Base-by-base conservation (phyloP, 148 eudicot species). In the Camellia lanceoleosa region DNA sequence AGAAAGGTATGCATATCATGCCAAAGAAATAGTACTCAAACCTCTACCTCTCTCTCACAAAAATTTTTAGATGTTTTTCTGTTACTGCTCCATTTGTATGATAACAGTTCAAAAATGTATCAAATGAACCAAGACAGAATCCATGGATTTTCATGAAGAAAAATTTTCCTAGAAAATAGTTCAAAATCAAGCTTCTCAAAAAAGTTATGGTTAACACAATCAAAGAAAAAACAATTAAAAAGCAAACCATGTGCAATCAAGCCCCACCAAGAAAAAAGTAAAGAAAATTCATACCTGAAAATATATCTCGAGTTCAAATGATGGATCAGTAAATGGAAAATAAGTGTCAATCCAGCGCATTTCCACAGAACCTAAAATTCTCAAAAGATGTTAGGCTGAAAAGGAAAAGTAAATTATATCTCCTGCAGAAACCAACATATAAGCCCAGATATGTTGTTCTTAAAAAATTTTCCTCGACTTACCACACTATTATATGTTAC, bases 311-410 rank as follows among this genome's bases (percentile, higher is more conserved):
- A 97, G 93, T 82, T 96, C 99, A 86, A 89, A 96, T 83, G 99
- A 96, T 5, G 98, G 99, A 79, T 84, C 83, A 11, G 99, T 96
- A 82, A 96, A 96, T 41, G 99, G 99, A 88, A 96, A 96, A 71
- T 96, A 96, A 73, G 99, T 90, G 85, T 97, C 98, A 79, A 97
- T 85, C 99, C 99, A 97, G 64, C 98, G 98, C 99, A 94, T 97
- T 86, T 92, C 99, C 70, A 97, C 98, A 69, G 90, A 87, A 87
- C 99, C 99, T 97, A 85, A 78, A 75, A 52, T 66, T 8, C 72
- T 79, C 46, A 70, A 58, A 20, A 74, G 16, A 30, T 82, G 56
- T 65, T 75, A 15, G 61, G 55, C 41, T 44, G 2, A 20, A 71
- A 3, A 18, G 20, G 61, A 49, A 30, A 49, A 54, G 10, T 47